Conservation (phyloP, 495 filamentous ascomycete species). For the Diplogelasinospora grovesii region DNA sequence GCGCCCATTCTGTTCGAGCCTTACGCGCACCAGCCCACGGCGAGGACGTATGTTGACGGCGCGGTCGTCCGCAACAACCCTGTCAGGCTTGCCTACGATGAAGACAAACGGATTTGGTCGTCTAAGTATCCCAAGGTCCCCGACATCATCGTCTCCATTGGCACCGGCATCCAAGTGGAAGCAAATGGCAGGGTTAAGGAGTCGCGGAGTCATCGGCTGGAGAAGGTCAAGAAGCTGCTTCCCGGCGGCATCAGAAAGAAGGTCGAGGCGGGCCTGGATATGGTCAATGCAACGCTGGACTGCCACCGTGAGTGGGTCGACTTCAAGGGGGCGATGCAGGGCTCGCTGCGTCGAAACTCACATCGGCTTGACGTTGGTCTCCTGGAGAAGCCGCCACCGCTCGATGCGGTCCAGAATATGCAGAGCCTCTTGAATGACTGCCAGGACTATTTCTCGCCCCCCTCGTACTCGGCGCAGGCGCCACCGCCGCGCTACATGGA, state of each 20-base stretch:
- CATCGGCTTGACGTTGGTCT: slow-evolving; percentile 23
- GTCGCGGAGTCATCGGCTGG: not conserved
- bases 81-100: slow-evolving; percentile 4
- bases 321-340: slow-evolving; percentile 10
- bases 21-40: slow-evolving; percentile 18
- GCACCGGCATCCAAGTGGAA: slow-evolving; percentile 11
- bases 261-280: slow-evolving; percentile 13
- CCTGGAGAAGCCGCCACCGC: slow-evolving; percentile 12
- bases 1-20: slow-evolving; percentile 41
- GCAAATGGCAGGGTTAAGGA: slow-evolving; percentile 1
- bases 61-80: slow-evolving; percentile 10
- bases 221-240: slow-evolving; percentile 4
- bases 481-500: slow-evolving; percentile 3
- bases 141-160: slow-evolving; percentile 13
- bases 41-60: slow-evolving; percentile 8
- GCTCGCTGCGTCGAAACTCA: slow-evolving; percentile 11
- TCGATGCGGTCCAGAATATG: slow-evolving; percentile 22
- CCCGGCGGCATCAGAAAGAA: slow-evolving; percentile 2
- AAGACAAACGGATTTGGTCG: slow-evolving; percentile 9
- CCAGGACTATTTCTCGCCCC: slow-evolving; percentile 1
- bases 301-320: slow-evolving; percentile 18
- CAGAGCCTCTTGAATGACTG: not conserved
- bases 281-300: slow-evolving; percentile 10
- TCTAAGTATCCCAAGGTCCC: slow-evolving; percentile 1
- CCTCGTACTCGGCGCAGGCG: not conserved